These are phyloP conservation scores for Alternaria atra DNA, from an alignment of 2,329 filamentous ascomycete genomes.

Conservation along the genomic window DNA sequence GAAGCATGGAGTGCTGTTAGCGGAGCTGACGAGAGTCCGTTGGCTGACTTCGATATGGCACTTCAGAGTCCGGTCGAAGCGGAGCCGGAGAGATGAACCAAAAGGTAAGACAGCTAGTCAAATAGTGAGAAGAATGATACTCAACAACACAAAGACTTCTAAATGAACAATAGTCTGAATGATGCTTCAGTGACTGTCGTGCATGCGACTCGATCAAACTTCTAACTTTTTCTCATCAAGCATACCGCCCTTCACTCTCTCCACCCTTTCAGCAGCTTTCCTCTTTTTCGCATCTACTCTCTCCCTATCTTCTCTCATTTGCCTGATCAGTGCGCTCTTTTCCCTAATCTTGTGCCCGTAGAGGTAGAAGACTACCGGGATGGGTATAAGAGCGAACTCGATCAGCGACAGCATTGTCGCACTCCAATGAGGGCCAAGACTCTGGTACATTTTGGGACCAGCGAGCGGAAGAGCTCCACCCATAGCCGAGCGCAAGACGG, in stretches of 20 bases:
- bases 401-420: constrained; percentile 78
- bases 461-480: constrained; percentile 83
- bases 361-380: constrained; percentile 79
- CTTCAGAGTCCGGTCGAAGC: too few relatives aligned
- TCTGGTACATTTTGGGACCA: constrained; percentile 67
- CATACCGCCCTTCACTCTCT: constrained; percentile 48
- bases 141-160: not conserved
- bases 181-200: not conserved
- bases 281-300: constrained; percentile 53
- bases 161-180: not conserved
- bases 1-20: constrained; percentile 15
- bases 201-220: constrained; percentile 9
- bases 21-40: not conserved
- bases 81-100: too few relatives aligned
- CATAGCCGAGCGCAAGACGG: constrained; percentile 74
- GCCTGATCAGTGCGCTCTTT: constrained; percentile 63
- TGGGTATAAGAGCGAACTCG: constrained; percentile 77
- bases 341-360: constrained; percentile 66
- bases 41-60: too few relatives aligned
- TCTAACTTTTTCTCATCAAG: constrained; percentile 22
- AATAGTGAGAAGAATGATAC: too few relatives aligned
- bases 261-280: constrained; percentile 51
- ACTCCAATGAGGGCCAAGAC: constrained; percentile 78
- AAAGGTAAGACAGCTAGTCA: too few relatives aligned
- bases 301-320: constrained; percentile 56